phyloP scores from a whole-genome alignment of 2,329 filamentous ascomycete species.

The Neonectria faginata region DNA sequence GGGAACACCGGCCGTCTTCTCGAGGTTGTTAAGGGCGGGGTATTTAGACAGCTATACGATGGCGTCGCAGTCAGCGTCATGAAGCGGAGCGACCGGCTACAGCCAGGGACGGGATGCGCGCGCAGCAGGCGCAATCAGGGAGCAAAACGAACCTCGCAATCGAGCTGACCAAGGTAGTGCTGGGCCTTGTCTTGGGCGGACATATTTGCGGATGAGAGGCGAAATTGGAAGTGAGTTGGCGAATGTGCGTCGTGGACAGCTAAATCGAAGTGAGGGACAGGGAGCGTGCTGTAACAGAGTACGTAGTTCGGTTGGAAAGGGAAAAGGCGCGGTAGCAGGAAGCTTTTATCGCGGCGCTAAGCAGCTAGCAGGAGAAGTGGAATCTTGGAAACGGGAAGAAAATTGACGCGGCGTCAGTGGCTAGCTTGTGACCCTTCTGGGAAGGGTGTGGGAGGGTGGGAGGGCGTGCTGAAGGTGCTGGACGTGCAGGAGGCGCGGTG shows the following conservation, averaged over 20 bases:
- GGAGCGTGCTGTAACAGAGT: slow-evolving; percentile 40
- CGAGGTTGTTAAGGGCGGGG: slow-evolving; percentile 83
- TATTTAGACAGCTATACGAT: slow-evolving; percentile 82
- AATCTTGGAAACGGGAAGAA: slow-evolving; percentile 45
- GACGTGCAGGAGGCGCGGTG: slow-evolving; percentile 22
- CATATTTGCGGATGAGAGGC: slow-evolving; percentile 60
- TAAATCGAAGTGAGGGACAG: slow-evolving; percentile 22
- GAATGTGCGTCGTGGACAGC: slow-evolving; percentile 19
- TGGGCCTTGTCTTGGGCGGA: slow-evolving; percentile 80
- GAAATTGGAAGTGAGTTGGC: slow-evolving; percentile 26
- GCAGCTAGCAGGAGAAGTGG: slow-evolving; percentile 35
- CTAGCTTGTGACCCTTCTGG: slow-evolving; percentile 40
- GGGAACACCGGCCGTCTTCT: slow-evolving; percentile 84
- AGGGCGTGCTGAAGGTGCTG: slow-evolving; percentile 7
- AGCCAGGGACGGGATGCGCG: slow-evolving; percentile 24
- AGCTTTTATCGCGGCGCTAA: slow-evolving; percentile 47
- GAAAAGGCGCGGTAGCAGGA: slow-evolving; percentile 38
- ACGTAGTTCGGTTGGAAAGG: slow-evolving; percentile 35
- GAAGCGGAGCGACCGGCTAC: slow-evolving; percentile 1
- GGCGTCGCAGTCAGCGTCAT: slow-evolving; percentile 43
- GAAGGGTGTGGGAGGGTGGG: slow-evolving; percentile 9
- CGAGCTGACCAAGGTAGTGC: slow-evolving; percentile 81
- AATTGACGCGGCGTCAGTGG: slow-evolving; percentile 48
- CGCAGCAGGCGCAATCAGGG: slow-evolving; percentile 23
- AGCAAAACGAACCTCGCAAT: slow-evolving; percentile 76